Conservation (phyloP, 371 early-diverging fungal genomes). For the Blakeslea trispora region DNA sequence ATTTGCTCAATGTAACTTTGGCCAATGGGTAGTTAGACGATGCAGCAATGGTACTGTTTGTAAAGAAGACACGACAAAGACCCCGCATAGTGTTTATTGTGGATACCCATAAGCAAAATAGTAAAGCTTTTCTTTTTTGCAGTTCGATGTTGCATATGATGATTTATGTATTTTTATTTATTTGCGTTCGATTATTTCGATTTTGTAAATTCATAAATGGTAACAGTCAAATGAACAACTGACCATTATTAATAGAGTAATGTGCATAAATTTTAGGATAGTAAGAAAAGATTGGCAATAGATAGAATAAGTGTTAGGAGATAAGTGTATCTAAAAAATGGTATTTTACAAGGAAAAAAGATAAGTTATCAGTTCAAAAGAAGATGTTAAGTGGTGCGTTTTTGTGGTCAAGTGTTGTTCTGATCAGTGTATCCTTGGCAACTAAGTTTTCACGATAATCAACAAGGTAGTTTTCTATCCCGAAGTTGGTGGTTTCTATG, state of each 20-base stretch:
- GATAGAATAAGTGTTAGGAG: too few relatives aligned
- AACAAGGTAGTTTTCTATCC: background rate
- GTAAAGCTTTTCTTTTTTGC: background rate
- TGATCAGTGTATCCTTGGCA: background rate
- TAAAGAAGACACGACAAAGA: slow-evolving; percentile 11
- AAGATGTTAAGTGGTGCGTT: background rate
- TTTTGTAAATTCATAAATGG: background rate
- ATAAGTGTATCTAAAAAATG: too few relatives aligned
- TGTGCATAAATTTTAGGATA: too few relatives aligned
- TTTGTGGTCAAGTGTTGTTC: background rate
- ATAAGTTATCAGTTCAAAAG: background rate
- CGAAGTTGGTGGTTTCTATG: background rate
- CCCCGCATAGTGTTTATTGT: slow-evolving; percentile 19
- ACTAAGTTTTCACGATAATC: background rate
- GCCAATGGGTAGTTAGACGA: slow-evolving; percentile 8
- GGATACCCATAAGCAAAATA: slow-evolving; percentile 14
- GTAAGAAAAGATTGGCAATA: too few relatives aligned
- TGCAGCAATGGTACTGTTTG: slow-evolving; percentile 20
- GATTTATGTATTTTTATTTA: background rate
- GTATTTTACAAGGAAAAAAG: background rate
- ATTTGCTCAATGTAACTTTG: slow-evolving; percentile 24
- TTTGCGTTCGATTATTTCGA: background rate
- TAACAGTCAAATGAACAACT: too few relatives aligned
- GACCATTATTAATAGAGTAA: too few relatives aligned
- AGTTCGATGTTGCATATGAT: too few relatives aligned